Evolutionary conservation across 805 yeast genomes (phyloP), one percentile per base, ranked within the genome.

Genomic region (Pichia deserticola): DNA sequence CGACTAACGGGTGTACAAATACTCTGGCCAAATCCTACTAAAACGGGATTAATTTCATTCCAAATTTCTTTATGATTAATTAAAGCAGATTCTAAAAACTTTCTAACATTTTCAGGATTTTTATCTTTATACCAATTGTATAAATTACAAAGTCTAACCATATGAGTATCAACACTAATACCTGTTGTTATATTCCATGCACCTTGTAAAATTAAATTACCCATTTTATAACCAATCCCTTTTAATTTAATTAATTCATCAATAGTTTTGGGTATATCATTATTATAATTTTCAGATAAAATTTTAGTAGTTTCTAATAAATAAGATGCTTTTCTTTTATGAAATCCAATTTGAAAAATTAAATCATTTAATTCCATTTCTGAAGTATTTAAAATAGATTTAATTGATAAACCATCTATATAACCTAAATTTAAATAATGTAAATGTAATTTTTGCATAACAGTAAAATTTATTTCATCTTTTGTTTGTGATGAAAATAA

Each of bases 171-270:
- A 10, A 90, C 97, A 8, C 97, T 97, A n/a, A 90, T 87, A 0
- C 97, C 97, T 12, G 72, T 69, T 47, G 75, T 81, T 51, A 82
- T 70, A 40, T 73, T 70, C 97, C 97, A 89, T 0, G 93, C 96
- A 39, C 79, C 77, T 59, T 89, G 96, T 51, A 89, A 69, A 1
- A 90, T 73, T 38, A 90, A 67, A 62, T 78, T 85, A 0, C 95
- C 96, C 98, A 90, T 90, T 63, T 90, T 90, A 8, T 96, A 96
- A 0, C 98, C 98, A 3, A 90, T 95, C 0, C 98, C 98, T 0
- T 97, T 97, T 34, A 90, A 68, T 0, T 76, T 65, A 5, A 77
- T 72, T 46, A 90, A 72, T 0, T 83, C 90, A 7, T 76, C 80
- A 8, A 86, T 73, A 2, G 82, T 74, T 51, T 75, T 66, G 0